A percentile compares a stretch with the other conserved stretches of the same genome.
Evolutionary conservation across 129 eudicot genomes (phyloP).

Genomic region (Kitagawia praeruptora): DNA sequence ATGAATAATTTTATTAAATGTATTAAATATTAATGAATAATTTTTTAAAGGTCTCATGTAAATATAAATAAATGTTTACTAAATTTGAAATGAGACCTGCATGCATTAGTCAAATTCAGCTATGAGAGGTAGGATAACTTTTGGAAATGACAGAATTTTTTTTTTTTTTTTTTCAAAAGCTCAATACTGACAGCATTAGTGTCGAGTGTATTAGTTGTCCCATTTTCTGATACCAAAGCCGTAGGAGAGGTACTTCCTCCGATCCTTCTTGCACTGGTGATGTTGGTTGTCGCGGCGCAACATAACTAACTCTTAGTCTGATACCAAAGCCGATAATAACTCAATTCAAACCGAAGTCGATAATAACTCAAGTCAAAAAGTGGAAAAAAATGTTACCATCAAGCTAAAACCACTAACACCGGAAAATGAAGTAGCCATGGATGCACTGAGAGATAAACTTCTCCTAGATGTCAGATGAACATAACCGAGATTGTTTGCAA

Average conservation of each 20-base stretch:
- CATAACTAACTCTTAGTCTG: constrained; percentile 72
- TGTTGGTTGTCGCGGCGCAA: constrained; percentile 73
- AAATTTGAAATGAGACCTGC: constrained; percentile 32
- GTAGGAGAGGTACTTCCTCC: constrained; percentile 78
- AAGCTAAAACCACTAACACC: constrained; percentile 25
- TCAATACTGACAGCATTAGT: constrained; percentile 32
- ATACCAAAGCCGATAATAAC: no score
- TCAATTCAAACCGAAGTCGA: no score
- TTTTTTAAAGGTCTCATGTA: no score
- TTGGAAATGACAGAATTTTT: no score
- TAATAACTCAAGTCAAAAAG: no score
- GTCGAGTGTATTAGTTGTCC: constrained; percentile 40
- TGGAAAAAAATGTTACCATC: not conserved
- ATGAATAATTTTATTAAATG: no score
- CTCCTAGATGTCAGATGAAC: constrained; percentile 27
- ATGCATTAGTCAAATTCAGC: not conserved
- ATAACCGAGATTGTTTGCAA: constrained; percentile 21
- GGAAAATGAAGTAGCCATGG: constrained; percentile 26
- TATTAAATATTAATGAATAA: no score
- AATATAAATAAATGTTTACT: no score
- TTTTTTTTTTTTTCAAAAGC: not conserved
- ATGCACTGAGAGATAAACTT: constrained; percentile 19
- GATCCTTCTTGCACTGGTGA: constrained; percentile 82
- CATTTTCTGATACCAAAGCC: constrained; percentile 68
- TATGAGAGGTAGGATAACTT: not conserved